Base-by-base conservation (phyloP, 2,329 filamentous ascomycete species). In the Cercospora sesami region DNA sequence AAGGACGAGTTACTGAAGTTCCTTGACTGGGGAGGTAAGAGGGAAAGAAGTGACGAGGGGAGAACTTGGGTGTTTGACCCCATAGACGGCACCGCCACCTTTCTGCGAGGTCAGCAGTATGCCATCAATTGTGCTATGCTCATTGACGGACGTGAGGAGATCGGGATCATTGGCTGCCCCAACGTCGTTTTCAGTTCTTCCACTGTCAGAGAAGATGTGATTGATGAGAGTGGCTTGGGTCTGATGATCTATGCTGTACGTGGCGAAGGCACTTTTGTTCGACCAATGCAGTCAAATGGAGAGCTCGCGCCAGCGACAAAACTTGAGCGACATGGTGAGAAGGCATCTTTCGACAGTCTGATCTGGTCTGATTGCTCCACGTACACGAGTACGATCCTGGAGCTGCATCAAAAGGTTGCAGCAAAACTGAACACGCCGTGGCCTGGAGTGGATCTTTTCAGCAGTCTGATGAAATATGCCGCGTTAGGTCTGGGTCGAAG, bases 51-150 rank as follows among this genome's bases (percentile, higher is more conserved):
- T 9, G 72, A 74, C 66, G 78, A 72, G 69, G 83, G 77, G 2
- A 79, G 84, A 0, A 82, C 86, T 62, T 90, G 88, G 88, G 83
- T 87, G 31, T 83, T 90, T 75, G 88, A 90, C 73, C 88, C 88
- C 0, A 85, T 90, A 7, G 88, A 90, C 71, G 88, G 88, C 31
- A 90, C 88, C 1, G 85, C 84, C 16, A 86, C 87, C 0, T 90
- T 89, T 67, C 84, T 90, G 71, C 79, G 79, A 45, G 86, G 86
- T 3, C 82, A 87, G 76, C 88, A 90, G 77, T 90, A 89, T 68
- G 87, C 85, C 3, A 86, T 90, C 4, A 86, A 86, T 68, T 78
- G 90, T 21, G 84, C 85, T 3, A 78, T 90, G 69, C 77, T 90
- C 2, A 83, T 87, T 67, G 80, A 88, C 63, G 87, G 87, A 3